Conservation (phyloP, 2,329 filamentous ascomycete genomes). For the Biscogniauxia marginata region DNA sequence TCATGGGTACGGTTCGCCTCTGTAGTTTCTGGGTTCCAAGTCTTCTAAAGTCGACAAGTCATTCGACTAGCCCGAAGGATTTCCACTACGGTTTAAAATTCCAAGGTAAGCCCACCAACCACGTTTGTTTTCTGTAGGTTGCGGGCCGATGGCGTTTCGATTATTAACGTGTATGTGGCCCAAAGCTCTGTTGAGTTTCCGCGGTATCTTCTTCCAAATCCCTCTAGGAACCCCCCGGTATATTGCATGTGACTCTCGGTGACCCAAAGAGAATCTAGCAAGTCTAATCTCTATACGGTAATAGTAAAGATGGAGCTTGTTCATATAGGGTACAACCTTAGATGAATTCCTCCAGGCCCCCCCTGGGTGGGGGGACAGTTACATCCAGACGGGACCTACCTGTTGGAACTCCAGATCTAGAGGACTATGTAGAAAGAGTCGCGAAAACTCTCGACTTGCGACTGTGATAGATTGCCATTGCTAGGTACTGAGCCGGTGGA, state of each 20-base stretch:
- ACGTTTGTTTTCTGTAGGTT: not conserved
- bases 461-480: not conserved
- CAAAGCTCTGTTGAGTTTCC: not conserved
- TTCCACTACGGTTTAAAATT: not conserved
- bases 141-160: not conserved
- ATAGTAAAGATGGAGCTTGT: not conserved
- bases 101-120: slow-evolving; percentile 1
- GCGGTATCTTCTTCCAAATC: not conserved
- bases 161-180: not conserved
- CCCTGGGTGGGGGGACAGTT: not conserved
- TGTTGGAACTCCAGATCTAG: not conserved
- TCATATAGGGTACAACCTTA: not conserved
- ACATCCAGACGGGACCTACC: not conserved
- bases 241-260: not conserved
- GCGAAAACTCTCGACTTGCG: not conserved
- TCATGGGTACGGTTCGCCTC: too few species aligned
- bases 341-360: not conserved
- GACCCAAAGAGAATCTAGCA: not conserved
- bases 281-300: not conserved
- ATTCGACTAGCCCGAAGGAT: not conserved
- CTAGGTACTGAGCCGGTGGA: not conserved
- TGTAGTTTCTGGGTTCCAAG: not conserved
- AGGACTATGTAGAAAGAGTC: not conserved
- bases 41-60: not conserved
- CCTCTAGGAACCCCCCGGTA: not conserved